These are phyloP conservation scores for Colletotrichum eremochloae DNA, from an alignment of 2,329 filamentous ascomycete species.

Conservation along the genomic window DNA sequence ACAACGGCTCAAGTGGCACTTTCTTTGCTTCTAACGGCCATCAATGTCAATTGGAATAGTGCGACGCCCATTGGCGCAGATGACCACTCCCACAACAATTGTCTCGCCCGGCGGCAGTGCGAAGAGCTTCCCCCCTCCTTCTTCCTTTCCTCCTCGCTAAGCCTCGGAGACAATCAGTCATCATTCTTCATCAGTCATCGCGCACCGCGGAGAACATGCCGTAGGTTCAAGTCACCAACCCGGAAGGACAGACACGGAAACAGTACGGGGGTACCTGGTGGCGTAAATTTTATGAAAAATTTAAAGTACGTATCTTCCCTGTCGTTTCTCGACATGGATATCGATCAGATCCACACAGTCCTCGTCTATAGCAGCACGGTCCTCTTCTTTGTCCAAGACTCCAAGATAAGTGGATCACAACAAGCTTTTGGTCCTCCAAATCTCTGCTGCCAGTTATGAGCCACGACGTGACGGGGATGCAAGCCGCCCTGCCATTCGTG, in stretches of 20 bases:
- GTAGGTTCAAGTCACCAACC: neutral
- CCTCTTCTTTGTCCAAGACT: slow-evolving; percentile 27
- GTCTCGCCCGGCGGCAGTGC: slow-evolving; percentile 6
- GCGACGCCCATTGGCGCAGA: slow-evolving; percentile 28
- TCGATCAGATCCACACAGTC: slow-evolving; percentile 32
- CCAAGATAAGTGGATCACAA: slow-evolving; percentile 40
- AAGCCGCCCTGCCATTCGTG: slow-evolving; percentile 29
- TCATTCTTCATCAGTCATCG: slow-evolving; percentile 30
- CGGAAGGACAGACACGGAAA: neutral
- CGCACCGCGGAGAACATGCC: slow-evolving; percentile 26
- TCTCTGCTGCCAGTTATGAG: slow-evolving; percentile 39
- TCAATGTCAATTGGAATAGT: slow-evolving; percentile 23
- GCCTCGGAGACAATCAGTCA: slow-evolving; percentile 10
- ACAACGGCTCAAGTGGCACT: slow-evolving; percentile 23
- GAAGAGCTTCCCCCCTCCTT: neutral
- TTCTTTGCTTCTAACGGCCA: slow-evolving; percentile 22
- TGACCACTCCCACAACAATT: slow-evolving; percentile 13
- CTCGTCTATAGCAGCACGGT: slow-evolving; percentile 19
- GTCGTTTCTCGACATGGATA: slow-evolving; percentile 23
- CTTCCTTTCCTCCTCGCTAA: neutral
- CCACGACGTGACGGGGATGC: slow-evolving; percentile 7
- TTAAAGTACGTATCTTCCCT: slow-evolving; percentile 35
- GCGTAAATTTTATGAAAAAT: slow-evolving; percentile 24
- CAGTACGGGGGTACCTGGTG: slow-evolving; percentile 1
- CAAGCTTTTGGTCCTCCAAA: slow-evolving; percentile 41